Conservation (phyloP, 305 asterid genomes). For the Fraxinus platypoda region DNA sequence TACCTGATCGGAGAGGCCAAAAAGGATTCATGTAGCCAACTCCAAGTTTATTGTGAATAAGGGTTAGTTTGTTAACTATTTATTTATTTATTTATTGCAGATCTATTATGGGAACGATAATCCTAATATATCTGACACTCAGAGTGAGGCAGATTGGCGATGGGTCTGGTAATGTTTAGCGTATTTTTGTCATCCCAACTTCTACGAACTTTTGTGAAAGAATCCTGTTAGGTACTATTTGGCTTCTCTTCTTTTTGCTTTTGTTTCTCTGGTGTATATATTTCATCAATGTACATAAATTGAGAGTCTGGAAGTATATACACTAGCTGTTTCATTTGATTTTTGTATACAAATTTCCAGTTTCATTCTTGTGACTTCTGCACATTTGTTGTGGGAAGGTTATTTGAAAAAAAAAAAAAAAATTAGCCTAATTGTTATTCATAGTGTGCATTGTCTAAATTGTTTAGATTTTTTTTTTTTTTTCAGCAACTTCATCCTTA, state of each 20-base stretch:
- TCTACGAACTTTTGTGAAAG: constrained; percentile 6
- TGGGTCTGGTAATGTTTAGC: constrained; percentile 37
- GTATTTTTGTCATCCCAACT: not conserved
- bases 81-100: constrained; percentile 32
- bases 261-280: constrained; percentile 8
- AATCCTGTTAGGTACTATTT: constrained; percentile 12
- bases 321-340: not conserved
- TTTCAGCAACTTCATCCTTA: not conserved
- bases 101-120: constrained; percentile 69
- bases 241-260: not conserved
- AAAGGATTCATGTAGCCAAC: not conserved
- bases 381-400: not conserved
- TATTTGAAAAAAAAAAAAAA: no score
- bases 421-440: no score
- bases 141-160: constrained; percentile 61
- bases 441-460: no score
- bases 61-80: not conserved
- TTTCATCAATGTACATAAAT: constrained; percentile 34
- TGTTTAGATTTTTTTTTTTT: no score
- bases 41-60: not conserved
- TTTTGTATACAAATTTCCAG: constrained; percentile 14
- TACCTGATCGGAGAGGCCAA: not conserved
- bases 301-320: not conserved
- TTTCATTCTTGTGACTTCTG: not conserved
- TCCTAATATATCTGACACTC: constrained; percentile 66